Evolutionary conservation across 2,329 filamentous ascomycete species (phyloP), one percentile per base, ranked within the genome.

Genomic region (Aspergillus quadricinctus): DNA sequence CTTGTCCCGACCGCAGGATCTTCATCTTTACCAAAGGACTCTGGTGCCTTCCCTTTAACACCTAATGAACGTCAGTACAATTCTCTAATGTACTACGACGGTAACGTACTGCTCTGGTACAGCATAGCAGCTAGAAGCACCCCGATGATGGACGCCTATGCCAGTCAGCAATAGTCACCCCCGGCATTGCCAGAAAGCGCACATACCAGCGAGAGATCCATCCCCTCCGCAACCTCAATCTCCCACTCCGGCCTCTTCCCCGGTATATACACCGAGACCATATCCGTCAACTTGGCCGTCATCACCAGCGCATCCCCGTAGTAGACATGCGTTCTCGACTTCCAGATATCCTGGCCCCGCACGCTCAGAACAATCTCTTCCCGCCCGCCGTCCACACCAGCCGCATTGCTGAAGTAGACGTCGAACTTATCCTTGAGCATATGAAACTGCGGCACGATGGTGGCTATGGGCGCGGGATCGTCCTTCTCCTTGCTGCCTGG

Each of bases 131-230:
- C 40, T 3, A 43, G 40, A 21, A 43, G 40, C 17, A 43, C n/a
- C 4, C 40, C 40, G 3, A 43, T 11, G 7, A 43, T n/a, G 1
- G 40, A 21, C 9, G 40, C 40, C 40, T 43, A 21, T 43, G 11
- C 40, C 40, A 19, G 19, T 43, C 19, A 21, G n/a, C 4, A 43
- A 4, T 8, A 19, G 7, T 10, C 40, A n/a, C 3, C 7, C 6
- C n/a, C 28, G 9, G 28, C 8, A 28, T 28, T 2, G 8, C 28
- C 28, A 28, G 40, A 43, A 11, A 19, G 9, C n/a, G n/a, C 8
- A 3, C 57, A 43, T 52, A 61, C 62, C 53, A 67, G 52, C 25
- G 61, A 59, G 25, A 63, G 27, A 55, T 67, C 64, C 55, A 67
- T 51, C 7, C 64, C 60, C 29, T 61, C 49, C 2, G 58, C 57